Conservation (phyloP, 129 eudicot genomes). For the Chrysanthemum seticuspe region DNA sequence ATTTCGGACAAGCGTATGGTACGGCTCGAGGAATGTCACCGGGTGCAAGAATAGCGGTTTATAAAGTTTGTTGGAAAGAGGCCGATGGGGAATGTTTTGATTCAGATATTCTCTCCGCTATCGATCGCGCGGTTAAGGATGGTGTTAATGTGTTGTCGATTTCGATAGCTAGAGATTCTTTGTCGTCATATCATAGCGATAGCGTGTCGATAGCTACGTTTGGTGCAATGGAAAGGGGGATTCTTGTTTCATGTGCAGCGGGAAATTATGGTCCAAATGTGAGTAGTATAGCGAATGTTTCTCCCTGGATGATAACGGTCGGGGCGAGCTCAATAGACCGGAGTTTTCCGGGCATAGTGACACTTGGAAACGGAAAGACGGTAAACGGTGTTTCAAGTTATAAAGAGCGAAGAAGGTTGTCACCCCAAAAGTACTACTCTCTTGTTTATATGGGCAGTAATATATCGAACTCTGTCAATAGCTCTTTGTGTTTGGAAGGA, state of each 20-base stretch:
- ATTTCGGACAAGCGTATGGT: constrained; percentile 55
- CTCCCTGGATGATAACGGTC: constrained; percentile 75
- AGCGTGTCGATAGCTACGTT: constrained; percentile 59
- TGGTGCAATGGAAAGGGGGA: constrained; percentile 76
- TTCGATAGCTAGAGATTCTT: constrained; percentile 62
- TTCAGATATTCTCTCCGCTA: constrained; percentile 66
- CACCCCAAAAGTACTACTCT: constrained; percentile 36
- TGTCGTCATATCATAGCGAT: constrained; percentile 54
- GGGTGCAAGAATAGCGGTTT: constrained; percentile 62
- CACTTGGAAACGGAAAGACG: constrained; percentile 46
- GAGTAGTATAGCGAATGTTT: constrained; percentile 56
- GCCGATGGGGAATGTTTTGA: constrained; percentile 51
- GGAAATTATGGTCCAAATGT: constrained; percentile 72
- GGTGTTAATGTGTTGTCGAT: constrained; percentile 70
- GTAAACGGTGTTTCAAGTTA: constrained; percentile 54
- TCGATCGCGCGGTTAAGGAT: constrained; percentile 64
- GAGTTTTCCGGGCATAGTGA: constrained; percentile 52
- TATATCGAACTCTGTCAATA: constrained; percentile 39
- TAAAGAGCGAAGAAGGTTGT: constrained; percentile 37
- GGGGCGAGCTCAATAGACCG: constrained; percentile 75
- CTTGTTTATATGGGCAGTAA: constrained; percentile 48
- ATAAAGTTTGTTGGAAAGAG: constrained; percentile 63
- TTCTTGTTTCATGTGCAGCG: constrained; percentile 73
- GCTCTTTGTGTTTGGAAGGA: constrained; percentile 68
- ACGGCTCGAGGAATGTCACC: constrained; percentile 67